Evolutionary conservation across 2,329 filamentous ascomycete species (phyloP).

Genomic region (Paecilomyces sp.): DNA sequence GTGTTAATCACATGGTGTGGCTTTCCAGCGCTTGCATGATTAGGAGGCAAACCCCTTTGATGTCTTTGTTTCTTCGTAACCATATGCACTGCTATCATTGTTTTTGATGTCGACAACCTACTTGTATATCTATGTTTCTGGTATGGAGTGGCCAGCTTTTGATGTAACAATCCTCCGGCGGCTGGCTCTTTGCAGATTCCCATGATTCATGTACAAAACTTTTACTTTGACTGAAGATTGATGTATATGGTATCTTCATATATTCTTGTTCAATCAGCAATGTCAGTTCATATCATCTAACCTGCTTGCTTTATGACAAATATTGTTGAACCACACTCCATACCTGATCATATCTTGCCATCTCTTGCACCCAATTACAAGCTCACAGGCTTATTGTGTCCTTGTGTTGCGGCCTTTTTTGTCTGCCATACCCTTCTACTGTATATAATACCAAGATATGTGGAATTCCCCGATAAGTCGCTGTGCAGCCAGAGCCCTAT

Average conservation of each 20-base stretch:
- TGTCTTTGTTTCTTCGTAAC: background rate
- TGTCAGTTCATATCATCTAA: background rate
- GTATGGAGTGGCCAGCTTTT: background rate
- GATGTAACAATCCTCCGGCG: background rate
- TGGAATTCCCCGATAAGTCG: background rate
- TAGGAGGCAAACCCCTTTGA: background rate
- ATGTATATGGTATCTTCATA: background rate
- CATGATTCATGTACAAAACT: background rate
- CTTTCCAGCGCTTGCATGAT: conserved; percentile 3
- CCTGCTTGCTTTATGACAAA: background rate
- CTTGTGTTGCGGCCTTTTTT: background rate
- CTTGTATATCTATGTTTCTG: background rate
- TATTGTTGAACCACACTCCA: background rate
- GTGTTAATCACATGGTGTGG: conserved; percentile 2
- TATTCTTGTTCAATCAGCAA: background rate
- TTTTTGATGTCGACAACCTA: background rate
- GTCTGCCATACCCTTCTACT: background rate
- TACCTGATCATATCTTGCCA: background rate
- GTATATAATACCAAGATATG: background rate
- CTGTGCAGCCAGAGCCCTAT: background rate
- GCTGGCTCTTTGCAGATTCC: background rate
- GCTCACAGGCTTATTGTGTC: background rate
- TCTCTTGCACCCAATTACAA: background rate
- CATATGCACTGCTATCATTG: background rate
- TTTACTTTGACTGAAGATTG: background rate